Evolutionary conservation across 345 rosid species (phyloP), one percentile per base, ranked within the genome.

Genomic region (Brassica napus): DNA sequence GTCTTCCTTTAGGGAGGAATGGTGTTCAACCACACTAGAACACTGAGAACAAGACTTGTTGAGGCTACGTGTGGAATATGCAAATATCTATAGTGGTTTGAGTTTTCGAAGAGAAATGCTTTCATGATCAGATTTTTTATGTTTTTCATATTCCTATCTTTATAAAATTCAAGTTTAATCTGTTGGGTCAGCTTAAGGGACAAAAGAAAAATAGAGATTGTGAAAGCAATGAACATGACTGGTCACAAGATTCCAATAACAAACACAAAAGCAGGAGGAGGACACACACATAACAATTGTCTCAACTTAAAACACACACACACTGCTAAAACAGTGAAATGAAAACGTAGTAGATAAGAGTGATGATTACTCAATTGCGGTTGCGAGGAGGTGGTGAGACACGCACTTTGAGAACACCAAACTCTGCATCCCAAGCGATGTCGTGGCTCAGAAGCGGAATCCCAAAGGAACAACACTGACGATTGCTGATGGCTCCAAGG

Each of bases 61-160:
- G n/a, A n/a, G n/a, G n/a, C n/a, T n/a, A n/a, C n/a, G n/a, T n/a
- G 91, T 84, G 87, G 28, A 26, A 26, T 26, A 82, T 73, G 86
- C 86, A 55, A 86, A 74, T 83, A 86, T 76, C 68, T 82, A 8
- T 9, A 39, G 49, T 1, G 79, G 83, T 76, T 80, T 86, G 35
- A 81, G 85, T 72, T 86, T 87, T 84, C 85, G 86, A 85, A 90
- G 68, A 80, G 80, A 73, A 77, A 79, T 69, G 77, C 83, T 73
- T 82, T 3, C 85, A 42, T 70, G 34, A 31, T 31, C 34, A 31
- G 0, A 26, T 26, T 26, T 26, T 26, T 26, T 26, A 26, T 26
- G 28, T 26, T 26, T 26, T 3, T 31, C 34, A 2, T 31, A 4
- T 31, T 31, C 34, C 34, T 31, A 31, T 31, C 34, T n/a, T n/a